These are phyloP conservation scores for Aspergillus olivimuriae DNA, from an alignment of 495 filamentous ascomycete species.

Conservation along the genomic window DNA sequence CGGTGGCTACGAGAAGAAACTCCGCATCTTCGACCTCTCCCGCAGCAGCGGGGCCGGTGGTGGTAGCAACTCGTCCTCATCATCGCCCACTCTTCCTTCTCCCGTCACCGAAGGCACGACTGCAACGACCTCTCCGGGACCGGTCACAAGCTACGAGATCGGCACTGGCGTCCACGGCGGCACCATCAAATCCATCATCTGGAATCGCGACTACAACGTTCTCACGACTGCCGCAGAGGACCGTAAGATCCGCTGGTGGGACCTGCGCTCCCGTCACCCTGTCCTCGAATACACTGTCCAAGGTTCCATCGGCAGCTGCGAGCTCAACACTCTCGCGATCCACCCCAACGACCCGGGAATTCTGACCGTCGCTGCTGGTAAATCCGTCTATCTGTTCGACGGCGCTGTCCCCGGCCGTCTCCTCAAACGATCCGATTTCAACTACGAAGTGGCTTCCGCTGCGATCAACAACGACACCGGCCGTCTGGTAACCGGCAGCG, in stretches of 20 bases:
- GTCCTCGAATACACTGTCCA: constrained; percentile 68
- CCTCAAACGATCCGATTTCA: constrained; percentile 68
- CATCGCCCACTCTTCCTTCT: constrained; percentile 24
- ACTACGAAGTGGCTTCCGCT: constrained; percentile 82
- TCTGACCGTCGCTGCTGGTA: constrained; percentile 63
- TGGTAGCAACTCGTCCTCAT: constrained; percentile 36
- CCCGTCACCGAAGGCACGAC: constrained; percentile 14
- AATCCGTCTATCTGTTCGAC: constrained; percentile 88
- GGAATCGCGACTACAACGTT: constrained; percentile 79
- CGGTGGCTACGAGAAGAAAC: constrained; percentile 91
- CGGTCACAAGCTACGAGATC: constrained; percentile 69
- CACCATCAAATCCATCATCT: constrained; percentile 90
- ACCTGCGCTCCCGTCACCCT: constrained; percentile 66
- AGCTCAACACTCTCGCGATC: constrained; percentile 56
- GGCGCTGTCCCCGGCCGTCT: constrained; percentile 60
- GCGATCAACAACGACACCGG: constrained; percentile 74
- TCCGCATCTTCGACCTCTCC: constrained; percentile 86
- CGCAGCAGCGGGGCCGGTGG: constrained; percentile 32
- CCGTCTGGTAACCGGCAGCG: constrained; percentile 80
- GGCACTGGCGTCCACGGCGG: constrained; percentile 74
- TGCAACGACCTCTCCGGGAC: constrained; percentile 32
- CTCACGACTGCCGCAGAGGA: constrained; percentile 87
- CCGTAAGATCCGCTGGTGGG: constrained; percentile 90
- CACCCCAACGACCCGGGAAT: constrained; percentile 39
- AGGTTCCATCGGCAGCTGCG: constrained; percentile 83